Evolutionary conservation across 148 eudicot genomes (phyloP).

Genomic region (Silene conica): DNA sequence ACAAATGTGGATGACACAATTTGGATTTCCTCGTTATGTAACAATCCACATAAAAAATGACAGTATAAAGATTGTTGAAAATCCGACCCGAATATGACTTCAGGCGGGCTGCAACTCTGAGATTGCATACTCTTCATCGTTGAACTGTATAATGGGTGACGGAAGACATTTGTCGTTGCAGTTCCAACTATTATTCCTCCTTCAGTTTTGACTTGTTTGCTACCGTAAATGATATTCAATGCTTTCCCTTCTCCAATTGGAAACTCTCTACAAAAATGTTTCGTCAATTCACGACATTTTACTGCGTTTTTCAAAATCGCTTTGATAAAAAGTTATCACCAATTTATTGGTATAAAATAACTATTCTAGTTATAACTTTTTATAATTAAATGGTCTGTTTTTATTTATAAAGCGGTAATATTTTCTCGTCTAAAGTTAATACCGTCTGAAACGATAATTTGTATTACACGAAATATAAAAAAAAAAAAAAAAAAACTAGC

Average conservation of each 20-base stretch:
- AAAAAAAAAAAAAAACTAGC: too few relatives aligned
- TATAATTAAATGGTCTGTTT: too few relatives aligned
- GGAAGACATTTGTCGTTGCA: slow-evolving; percentile 75
- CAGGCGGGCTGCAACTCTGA: slow-evolving; percentile 69
- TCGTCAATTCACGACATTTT: too few relatives aligned
- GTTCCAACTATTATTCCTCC: slow-evolving; percentile 79
- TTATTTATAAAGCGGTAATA: too few relatives aligned
- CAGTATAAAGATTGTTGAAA: slow-evolving; percentile 84
- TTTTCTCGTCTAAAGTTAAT: too few relatives aligned
- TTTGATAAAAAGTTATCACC: too few relatives aligned
- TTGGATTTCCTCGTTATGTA: slow-evolving; percentile 48
- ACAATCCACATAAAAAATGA: slow-evolving; percentile 76
- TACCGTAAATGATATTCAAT: slow-evolving; percentile 62
- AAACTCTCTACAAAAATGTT: slow-evolving; percentile 45
- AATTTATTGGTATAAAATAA: too few relatives aligned
- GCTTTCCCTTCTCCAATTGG: slow-evolving; percentile 68
- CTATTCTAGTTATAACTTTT: too few relatives aligned
- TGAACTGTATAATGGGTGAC: slow-evolving; percentile 38
- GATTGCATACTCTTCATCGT: slow-evolving; percentile 58
- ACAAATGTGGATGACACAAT: slow-evolving; percentile 71
- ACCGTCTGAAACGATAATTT: too few relatives aligned
- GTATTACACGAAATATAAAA: too few relatives aligned
- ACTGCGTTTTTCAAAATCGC: too few relatives aligned
- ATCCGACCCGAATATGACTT: slow-evolving; percentile 69
- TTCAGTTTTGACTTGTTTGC: slow-evolving; percentile 67